Conservation (phyloP, 2,329 filamentous ascomycete genomes). For the Xylariaceae sp. region DNA sequence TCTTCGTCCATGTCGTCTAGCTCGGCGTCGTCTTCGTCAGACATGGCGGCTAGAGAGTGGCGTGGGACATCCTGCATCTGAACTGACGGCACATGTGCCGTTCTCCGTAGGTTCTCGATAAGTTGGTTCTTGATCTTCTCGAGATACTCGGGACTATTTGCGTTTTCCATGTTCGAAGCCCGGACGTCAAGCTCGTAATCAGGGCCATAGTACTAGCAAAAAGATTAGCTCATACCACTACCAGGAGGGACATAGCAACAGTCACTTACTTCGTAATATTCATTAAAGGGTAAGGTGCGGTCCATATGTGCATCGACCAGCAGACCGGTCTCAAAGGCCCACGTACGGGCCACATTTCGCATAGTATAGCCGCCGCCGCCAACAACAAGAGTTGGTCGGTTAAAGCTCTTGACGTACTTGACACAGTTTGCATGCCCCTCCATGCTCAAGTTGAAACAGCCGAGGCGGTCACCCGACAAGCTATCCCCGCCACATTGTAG, state of each 20-base stretch:
- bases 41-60: slow-evolving; percentile 55
- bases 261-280: slow-evolving; percentile 73
- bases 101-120: slow-evolving; percentile 80
- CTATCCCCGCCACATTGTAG: slow-evolving; percentile 95
- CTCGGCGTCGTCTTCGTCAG: slow-evolving; percentile 62
- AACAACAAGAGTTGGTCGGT: slow-evolving; percentile 81
- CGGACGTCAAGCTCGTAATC: slow-evolving; percentile 89
- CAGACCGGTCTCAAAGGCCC: slow-evolving; percentile 93
- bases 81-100: slow-evolving; percentile 80
- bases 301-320: slow-evolving; percentile 79
- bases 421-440: slow-evolving; percentile 92
- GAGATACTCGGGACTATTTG: slow-evolving; percentile 77
- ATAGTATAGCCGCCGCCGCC: slow-evolving; percentile 97
- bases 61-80: slow-evolving; percentile 77
- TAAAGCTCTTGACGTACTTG: slow-evolving; percentile 80
- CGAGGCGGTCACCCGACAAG: slow-evolving; percentile 86
- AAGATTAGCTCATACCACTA: slow-evolving; percentile 29
- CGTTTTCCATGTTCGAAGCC: slow-evolving; percentile 84
- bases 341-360: slow-evolving; percentile 91
- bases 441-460: slow-evolving; percentile 98
- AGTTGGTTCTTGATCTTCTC: slow-evolving; percentile 76
- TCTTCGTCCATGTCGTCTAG: slow-evolving; percentile 73
- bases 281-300: slow-evolving; percentile 84
- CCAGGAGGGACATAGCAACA: slow-evolving; percentile 35
- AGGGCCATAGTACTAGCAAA: slow-evolving; percentile 74